These are phyloP conservation scores for Zoysia japonica DNA, from an alignment of 176 grass and related monocot species.

Conservation along the genomic window DNA sequence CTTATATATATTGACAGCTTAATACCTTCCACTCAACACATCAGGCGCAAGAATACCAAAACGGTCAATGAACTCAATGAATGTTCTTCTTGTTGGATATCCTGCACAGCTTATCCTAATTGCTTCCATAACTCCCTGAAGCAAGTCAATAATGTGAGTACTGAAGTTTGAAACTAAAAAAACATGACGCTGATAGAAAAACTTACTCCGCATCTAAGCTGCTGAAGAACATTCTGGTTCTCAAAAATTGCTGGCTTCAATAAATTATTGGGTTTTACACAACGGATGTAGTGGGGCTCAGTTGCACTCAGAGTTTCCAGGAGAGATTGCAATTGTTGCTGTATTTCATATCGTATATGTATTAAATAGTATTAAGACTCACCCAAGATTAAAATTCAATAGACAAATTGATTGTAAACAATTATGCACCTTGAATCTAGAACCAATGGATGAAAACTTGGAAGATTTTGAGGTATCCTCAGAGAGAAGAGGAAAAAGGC, in stretches of 20 bases:
- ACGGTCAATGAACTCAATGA: conserved; percentile 89
- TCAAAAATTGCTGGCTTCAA: conserved; percentile 95
- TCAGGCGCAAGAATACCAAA: conserved; percentile 92
- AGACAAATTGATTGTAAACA: conserved; percentile 27
- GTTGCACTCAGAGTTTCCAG: conserved; percentile 91
- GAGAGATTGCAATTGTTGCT: conserved; percentile 98
- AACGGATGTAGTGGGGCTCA: conserved; percentile 97
- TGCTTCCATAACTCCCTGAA: conserved; percentile 97
- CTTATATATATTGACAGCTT: conserved; percentile 12
- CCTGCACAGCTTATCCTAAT: conserved; percentile 98
- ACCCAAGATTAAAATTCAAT: conserved; percentile 29
- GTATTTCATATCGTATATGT: conserved; percentile 40
- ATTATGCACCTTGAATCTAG: conserved; percentile 79
- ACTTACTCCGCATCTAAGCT: conserved; percentile 98
- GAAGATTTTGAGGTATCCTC: conserved; percentile 96
- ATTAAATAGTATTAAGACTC: conserved; percentile 27
- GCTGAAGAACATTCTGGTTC: conserved; percentile 92
- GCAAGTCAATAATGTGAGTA: conserved; percentile 38
- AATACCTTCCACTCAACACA: conserved; percentile 87
- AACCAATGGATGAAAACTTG: conserved; percentile 98
- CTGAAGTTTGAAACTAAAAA: conserved; percentile 31
- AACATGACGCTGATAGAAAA: conserved; percentile 33
- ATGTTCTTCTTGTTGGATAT: conserved; percentile 94
- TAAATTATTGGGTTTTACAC: conserved; percentile 96
- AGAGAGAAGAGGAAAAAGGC: conserved; percentile 66